Evolutionary conservation across 176 grass and related monocot genomes (phyloP).

Genomic region (Rhipidocladum racemiflorum): DNA sequence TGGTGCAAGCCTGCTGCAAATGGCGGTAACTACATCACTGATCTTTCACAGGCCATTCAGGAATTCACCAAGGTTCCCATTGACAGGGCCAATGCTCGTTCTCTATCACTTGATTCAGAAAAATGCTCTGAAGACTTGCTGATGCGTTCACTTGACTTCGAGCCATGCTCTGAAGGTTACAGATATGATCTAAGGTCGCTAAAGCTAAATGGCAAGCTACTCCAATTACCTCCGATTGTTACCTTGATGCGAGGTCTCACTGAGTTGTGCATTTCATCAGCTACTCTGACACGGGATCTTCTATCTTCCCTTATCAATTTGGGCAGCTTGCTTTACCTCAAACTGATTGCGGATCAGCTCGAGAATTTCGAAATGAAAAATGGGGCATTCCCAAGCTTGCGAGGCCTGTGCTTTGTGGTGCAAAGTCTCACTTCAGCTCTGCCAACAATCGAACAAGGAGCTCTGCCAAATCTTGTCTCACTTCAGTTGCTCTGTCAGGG

Average conservation of each 20-base stretch:
- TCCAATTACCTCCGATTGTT: slow-evolving; percentile 26
- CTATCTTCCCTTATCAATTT: slow-evolving; percentile 25
- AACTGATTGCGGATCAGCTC: not conserved
- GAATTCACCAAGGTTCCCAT: slow-evolving; percentile 24
- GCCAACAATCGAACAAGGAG: slow-evolving; percentile 28
- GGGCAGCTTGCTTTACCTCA: slow-evolving; percentile 32
- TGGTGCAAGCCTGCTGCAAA: slow-evolving; percentile 10
- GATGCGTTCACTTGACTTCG: slow-evolving; percentile 13
- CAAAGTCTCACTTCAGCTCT: not conserved
- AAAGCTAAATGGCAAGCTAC: slow-evolving; percentile 26
- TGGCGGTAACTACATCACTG: not conserved
- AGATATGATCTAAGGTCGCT: slow-evolving; percentile 34
- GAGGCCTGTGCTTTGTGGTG: slow-evolving; percentile 19
- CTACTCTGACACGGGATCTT: slow-evolving; percentile 1
- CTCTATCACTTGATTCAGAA: slow-evolving; percentile 33
- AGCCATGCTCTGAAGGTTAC: slow-evolving; percentile 29
- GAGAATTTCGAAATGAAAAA: slow-evolving; percentile 21
- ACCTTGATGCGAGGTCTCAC: not conserved
- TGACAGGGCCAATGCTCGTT: not conserved
- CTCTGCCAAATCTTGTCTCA: slow-evolving; percentile 20
- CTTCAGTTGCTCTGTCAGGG: slow-evolving; percentile 14
- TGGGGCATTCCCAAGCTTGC: slow-evolving; percentile 29
- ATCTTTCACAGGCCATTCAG: slow-evolving; percentile 32
- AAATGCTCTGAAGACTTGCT: not conserved
- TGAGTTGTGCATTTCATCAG: slow-evolving; percentile 39